Conservation (phyloP, 176 grass and related monocot species). For the Aegilops umbellulata region DNA sequence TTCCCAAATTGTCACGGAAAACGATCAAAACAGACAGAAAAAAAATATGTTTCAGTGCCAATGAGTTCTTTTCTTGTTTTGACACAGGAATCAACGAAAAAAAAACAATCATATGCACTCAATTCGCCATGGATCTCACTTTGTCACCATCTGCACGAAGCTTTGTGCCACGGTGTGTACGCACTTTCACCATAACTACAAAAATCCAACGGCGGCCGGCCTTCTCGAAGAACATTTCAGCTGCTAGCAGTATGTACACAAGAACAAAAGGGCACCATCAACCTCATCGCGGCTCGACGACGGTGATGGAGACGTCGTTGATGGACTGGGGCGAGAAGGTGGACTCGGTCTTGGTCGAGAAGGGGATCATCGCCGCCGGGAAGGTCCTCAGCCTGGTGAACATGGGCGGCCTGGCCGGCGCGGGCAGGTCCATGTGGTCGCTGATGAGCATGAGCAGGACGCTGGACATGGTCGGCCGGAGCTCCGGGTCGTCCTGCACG, state of each 20-base stretch:
- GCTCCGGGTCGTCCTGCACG: constrained; percentile 67
- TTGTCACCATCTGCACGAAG: background rate
- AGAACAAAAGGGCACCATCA: background rate
- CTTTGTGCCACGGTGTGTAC: background rate
- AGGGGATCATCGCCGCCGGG: background rate
- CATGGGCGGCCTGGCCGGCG: constrained; percentile 36
- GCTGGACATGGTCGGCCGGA: constrained; percentile 73
- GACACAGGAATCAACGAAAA: too few relatives aligned
- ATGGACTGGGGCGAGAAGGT: constrained; percentile 27
- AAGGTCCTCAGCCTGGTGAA: constrained; percentile 32
- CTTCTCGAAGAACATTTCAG: background rate
- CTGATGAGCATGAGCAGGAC: constrained; percentile 74
- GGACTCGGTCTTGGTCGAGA: constrained; percentile 34
- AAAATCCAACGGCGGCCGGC: background rate
- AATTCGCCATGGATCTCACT: background rate
- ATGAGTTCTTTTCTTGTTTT: too few relatives aligned
- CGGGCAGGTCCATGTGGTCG: constrained; percentile 53
- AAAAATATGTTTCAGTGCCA: background rate
- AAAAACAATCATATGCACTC: background rate
- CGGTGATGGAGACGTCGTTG: constrained; percentile 68
- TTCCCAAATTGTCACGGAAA: background rate
- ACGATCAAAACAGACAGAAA: background rate
- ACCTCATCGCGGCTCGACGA: constrained; percentile 54
- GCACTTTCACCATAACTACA: background rate
- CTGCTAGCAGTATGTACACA: background rate